Evolutionary conservation across 2,329 filamentous ascomycete species (phyloP).

Genomic region (Botrytis porri): DNA sequence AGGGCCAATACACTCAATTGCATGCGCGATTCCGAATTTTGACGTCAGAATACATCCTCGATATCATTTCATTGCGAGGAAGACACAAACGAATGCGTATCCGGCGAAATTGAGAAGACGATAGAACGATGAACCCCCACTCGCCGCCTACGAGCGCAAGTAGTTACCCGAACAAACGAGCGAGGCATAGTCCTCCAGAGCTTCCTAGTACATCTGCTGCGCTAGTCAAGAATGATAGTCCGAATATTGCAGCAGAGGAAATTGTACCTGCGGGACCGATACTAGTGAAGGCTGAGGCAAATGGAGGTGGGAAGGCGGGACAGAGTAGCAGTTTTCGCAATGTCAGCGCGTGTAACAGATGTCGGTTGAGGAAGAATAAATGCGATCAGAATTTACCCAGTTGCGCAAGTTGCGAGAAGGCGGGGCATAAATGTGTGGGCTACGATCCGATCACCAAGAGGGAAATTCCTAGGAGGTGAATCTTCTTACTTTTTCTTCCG

Average conservation of each 20-base stretch:
- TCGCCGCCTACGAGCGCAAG: slow-evolving; percentile 47
- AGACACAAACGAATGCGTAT: slow-evolving; percentile 10
- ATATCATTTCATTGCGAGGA: not conserved
- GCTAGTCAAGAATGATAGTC: slow-evolving; percentile 27
- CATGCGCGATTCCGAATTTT: slow-evolving; percentile 6
- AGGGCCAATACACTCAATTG: not conserved
- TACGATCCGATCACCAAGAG: slow-evolving; percentile 96
- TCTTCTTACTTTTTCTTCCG: slow-evolving; percentile 18
- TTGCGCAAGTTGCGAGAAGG: slow-evolving; percentile 90
- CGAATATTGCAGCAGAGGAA: slow-evolving; percentile 24
- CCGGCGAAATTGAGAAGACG: not conserved
- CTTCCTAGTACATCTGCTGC: slow-evolving; percentile 36
- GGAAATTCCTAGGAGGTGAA: slow-evolving; percentile 77
- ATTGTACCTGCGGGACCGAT: slow-evolving; percentile 29
- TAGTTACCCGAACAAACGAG: slow-evolving; percentile 54
- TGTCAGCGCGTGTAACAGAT: slow-evolving; percentile 92
- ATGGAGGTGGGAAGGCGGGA: slow-evolving; percentile 38
- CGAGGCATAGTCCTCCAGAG: slow-evolving; percentile 51
- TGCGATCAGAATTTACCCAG: slow-evolving; percentile 92
- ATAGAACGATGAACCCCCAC: slow-evolving; percentile 45
- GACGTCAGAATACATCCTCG: not conserved
- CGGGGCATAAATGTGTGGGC: slow-evolving; percentile 85
- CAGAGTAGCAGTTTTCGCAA: slow-evolving; percentile 73
- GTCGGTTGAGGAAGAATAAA: slow-evolving; percentile 85
- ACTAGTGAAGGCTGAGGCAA: slow-evolving; percentile 11